Evolutionary conservation across 2,329 filamentous ascomycete genomes (phyloP).

Genomic region (Xenoacremonium recifei): DNA sequence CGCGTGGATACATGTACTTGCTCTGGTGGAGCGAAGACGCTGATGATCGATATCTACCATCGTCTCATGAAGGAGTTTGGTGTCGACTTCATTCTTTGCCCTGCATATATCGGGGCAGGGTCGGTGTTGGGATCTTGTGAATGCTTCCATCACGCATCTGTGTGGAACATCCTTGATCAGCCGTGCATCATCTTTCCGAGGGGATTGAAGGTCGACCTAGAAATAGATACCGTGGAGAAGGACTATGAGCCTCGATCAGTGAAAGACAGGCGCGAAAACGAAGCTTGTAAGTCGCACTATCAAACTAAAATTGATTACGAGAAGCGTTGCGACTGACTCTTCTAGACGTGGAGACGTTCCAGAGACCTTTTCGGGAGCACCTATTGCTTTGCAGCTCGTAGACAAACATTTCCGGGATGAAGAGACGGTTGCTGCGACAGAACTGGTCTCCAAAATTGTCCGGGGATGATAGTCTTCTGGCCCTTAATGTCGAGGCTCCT

Average conservation of each 20-base stretch:
- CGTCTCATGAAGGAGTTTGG: slow-evolving; percentile 17
- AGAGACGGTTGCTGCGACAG: slow-evolving; percentile 14
- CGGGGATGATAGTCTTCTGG: too few species aligned
- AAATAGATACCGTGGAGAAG: slow-evolving; percentile 8
- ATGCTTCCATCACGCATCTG: slow-evolving; percentile 28
- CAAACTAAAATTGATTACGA: too few species aligned
- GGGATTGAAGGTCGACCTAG: slow-evolving; percentile 10
- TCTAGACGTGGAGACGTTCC: not conserved
- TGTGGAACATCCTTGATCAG: slow-evolving; percentile 32
- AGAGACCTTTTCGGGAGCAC: slow-evolving; percentile 11
- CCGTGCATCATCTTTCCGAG: slow-evolving; percentile 27
- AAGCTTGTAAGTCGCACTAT: not conserved
- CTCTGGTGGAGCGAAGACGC: too few species aligned
- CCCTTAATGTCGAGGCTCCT: too few species aligned
- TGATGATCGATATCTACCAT: slow-evolving; percentile 4
- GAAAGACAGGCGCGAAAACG: not conserved
- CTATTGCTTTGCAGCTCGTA: slow-evolving; percentile 20
- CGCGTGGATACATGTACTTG: slow-evolving; percentile 2
- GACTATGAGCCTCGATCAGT: slow-evolving; percentile 1
- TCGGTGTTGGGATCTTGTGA: slow-evolving; percentile 16
- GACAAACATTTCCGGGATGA: slow-evolving; percentile 21
- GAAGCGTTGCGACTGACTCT: too few species aligned
- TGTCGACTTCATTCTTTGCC: slow-evolving; percentile 27
- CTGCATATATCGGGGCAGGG: slow-evolving; percentile 22
- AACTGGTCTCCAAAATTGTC: slow-evolving; percentile 11